Evolutionary conservation across 257 asterid genomes (phyloP).

Genomic region (Catharanthus roseus): DNA sequence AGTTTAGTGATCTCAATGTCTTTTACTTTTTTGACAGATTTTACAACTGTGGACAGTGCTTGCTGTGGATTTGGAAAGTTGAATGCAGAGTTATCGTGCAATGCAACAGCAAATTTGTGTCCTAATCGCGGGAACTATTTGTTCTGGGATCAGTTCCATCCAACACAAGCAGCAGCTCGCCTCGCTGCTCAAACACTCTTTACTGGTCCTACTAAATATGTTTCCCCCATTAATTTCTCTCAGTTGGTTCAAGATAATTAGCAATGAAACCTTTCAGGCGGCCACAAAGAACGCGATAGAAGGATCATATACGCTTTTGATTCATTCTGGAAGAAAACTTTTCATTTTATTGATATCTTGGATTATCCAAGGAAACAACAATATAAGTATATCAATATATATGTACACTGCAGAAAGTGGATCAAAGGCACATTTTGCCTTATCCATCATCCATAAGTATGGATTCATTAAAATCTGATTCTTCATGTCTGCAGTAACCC

Average conservation of each 20-base stretch:
- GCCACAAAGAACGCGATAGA: too few species aligned
- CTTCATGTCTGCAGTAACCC: conserved; percentile 18
- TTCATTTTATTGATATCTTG: neutral
- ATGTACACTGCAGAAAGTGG: neutral
- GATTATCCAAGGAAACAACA: neutral
- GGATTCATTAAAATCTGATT: conserved; percentile 25
- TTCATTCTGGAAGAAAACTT: neutral
- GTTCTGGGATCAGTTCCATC: conserved; percentile 40
- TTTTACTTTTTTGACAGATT: conserved; percentile 27
- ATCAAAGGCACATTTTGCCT: neutral
- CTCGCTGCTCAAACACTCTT: conserved; percentile 32
- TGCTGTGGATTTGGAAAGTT: conserved; percentile 66
- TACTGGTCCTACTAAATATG: conserved; percentile 27
- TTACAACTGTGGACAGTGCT: conserved; percentile 45
- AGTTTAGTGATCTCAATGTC: too few species aligned
- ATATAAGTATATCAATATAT: neutral
- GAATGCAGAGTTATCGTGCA: conserved; percentile 27
- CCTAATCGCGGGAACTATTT: conserved; percentile 17
- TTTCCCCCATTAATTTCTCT: conserved; percentile 35
- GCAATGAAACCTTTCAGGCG: too few species aligned
- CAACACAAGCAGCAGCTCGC: conserved; percentile 31
- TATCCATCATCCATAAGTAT: conserved; percentile 23
- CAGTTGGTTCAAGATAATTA: conserved; percentile 23
- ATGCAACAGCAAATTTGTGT: conserved; percentile 29
- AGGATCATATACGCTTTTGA: neutral